Conservation (phyloP, 306 rosid species). For the Cicer arietinum region DNA sequence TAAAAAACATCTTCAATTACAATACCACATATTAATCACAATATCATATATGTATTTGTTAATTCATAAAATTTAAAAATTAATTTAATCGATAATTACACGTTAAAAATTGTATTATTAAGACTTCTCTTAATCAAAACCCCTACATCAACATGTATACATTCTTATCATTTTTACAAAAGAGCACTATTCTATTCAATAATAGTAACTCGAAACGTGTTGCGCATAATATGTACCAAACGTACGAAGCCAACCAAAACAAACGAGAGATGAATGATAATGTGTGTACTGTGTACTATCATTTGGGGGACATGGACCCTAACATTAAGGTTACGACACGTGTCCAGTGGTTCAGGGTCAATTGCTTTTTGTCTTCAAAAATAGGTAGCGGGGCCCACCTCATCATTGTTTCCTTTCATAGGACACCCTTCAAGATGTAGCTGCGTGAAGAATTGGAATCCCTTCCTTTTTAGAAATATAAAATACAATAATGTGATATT, state of each 20-base stretch:
- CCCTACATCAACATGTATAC: too few species aligned
- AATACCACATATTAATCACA: too few species aligned
- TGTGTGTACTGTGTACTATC: background rate
- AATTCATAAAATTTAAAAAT: too few species aligned
- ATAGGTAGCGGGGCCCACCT: background rate
- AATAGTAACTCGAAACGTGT: conserved; percentile 8
- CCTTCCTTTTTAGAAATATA: too few species aligned
- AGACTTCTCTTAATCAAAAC: too few species aligned
- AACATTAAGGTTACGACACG: background rate
- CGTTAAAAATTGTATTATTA: too few species aligned
- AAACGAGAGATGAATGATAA: background rate
- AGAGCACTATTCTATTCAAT: too few species aligned
- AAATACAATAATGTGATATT: too few species aligned
- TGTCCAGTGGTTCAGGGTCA: background rate
- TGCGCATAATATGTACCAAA: background rate
- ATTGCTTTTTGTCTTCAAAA: background rate
- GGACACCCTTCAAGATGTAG: background rate
- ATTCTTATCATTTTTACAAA: too few species aligned
- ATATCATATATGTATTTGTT: too few species aligned
- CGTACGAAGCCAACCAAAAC: background rate
- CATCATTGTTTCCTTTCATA: background rate
- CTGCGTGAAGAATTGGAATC: background rate
- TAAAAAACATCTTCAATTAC: too few species aligned
- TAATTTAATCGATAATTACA: too few species aligned
- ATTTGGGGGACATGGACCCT: conserved; percentile 12